phyloP scores from a whole-genome alignment of 164 flowering plant species.

The Cinnamomum micranthum region DNA sequence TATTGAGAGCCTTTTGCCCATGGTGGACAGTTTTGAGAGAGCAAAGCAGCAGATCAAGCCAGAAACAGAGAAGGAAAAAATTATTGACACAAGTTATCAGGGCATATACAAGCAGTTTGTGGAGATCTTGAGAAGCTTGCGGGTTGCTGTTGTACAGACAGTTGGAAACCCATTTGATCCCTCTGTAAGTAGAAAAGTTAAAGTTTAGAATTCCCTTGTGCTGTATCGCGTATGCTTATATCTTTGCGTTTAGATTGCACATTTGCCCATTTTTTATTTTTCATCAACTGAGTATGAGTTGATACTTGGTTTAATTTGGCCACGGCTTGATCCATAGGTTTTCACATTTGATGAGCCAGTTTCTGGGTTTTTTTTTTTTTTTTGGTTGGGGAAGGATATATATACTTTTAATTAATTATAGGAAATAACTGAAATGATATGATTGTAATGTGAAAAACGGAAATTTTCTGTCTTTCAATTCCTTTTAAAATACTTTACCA shows the following conservation, averaged over 20 bases:
- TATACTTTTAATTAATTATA: too few relatives aligned
- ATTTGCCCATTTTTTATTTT: too few relatives aligned
- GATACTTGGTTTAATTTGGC: too few relatives aligned
- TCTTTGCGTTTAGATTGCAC: background rate
- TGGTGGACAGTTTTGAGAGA: constrained; percentile 93
- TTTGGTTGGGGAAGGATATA: too few relatives aligned
- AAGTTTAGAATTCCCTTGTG: background rate
- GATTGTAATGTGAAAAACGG: too few relatives aligned
- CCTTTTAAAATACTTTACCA: background rate
- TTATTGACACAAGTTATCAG: constrained; percentile 83
- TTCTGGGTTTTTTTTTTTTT: too few relatives aligned
- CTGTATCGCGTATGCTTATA: background rate
- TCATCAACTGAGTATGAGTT: too few relatives aligned
- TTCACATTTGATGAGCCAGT: too few relatives aligned
- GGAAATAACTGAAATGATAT: too few relatives aligned
- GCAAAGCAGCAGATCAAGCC: constrained; percentile 68
- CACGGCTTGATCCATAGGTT: too few relatives aligned
- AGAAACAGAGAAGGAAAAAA: constrained; percentile 80
- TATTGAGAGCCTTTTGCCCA: constrained; percentile 72
- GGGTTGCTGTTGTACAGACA: constrained; percentile 66
- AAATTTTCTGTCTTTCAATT: too few relatives aligned
- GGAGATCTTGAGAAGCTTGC: constrained; percentile 75
- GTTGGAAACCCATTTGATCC: constrained; percentile 97
- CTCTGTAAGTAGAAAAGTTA: constrained; percentile 42
- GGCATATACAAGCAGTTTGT: constrained; percentile 97